Conservation (phyloP, 768 basidiomycete genomes). For the Favolaschia claudopus region DNA sequence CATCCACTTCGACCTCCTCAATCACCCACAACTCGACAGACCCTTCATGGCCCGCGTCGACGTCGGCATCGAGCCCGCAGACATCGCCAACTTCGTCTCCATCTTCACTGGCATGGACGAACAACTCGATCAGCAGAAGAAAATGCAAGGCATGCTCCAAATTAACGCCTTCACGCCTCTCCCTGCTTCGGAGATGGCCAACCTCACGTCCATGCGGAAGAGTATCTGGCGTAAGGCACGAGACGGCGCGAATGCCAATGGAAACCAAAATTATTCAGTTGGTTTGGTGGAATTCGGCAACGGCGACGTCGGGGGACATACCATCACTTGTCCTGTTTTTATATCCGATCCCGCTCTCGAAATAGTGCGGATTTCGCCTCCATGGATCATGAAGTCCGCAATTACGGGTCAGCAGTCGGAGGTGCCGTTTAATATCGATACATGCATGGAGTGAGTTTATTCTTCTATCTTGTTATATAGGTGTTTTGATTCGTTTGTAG, state of each 20-base stretch:
- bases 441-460: constrained; percentile 9
- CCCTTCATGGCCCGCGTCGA: constrained; percentile 12
- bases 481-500: neutral
- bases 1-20: constrained; percentile 14
- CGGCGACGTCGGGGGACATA: neutral
- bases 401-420: neutral
- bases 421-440: constrained; percentile 4
- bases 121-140: neutral
- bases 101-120: constrained; percentile 3
- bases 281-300: constrained; percentile 14
- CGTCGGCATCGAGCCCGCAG: constrained; percentile 18
- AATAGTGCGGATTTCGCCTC: neutral
- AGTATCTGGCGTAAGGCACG: constrained; percentile 9
- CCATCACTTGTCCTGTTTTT: neutral
- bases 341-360: neutral
- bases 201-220: neutral
- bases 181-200: neutral
- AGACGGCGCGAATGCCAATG: neutral
- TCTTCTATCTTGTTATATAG: neutral
- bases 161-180: constrained; percentile 2
- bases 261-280: neutral
- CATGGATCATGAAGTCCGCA: constrained; percentile 9
- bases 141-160: constrained; percentile 10
- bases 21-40: constrained; percentile 6
- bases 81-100: constrained; percentile 8